Evolutionary conservation across 257 asterid species (phyloP).

Genomic region (Apocynum venetum): DNA sequence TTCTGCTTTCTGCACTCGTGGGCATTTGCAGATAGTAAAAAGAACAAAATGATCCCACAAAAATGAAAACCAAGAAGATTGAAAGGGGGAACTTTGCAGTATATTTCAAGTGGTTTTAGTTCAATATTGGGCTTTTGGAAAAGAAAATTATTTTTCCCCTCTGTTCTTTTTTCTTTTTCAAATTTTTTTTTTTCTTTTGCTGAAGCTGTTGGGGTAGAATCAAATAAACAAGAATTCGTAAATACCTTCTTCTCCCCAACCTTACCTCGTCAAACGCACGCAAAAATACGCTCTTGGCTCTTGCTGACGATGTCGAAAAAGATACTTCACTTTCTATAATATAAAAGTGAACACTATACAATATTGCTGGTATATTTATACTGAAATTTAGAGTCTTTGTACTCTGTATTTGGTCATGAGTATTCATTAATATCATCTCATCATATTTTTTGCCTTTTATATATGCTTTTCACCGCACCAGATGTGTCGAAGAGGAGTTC

Average conservation of each 20-base stretch:
- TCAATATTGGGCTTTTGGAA: not conserved
- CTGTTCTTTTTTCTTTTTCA: not conserved
- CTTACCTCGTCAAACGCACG: slow-evolving; percentile 1
- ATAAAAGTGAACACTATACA: not conserved
- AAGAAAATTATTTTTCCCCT: not conserved
- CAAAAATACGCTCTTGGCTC: not conserved
- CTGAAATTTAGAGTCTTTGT: not conserved
- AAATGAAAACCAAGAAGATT: not conserved
- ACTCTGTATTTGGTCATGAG: not conserved
- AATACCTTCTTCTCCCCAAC: not conserved
- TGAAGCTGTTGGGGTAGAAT: not conserved
- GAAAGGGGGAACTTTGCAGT: not conserved
- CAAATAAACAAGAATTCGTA: not conserved
- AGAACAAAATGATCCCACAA: not conserved
- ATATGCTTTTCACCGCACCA: not conserved
- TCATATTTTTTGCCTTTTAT: not conserved
- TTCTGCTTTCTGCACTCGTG: not conserved
- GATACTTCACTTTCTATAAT: not conserved
- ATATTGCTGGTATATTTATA: not conserved
- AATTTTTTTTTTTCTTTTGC: not conserved
- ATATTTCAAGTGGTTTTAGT: not conserved
- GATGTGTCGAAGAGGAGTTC: not conserved
- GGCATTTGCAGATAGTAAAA: not conserved
- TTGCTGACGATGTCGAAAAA: not conserved
- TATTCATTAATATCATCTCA: not conserved